A percentile compares a stretch with the other conserved stretches of the same genome.
These are phyloP conservation scores for Isoetes taiwanensis DNA, from an alignment of 75 land plant species.

Conservation along the genomic window DNA sequence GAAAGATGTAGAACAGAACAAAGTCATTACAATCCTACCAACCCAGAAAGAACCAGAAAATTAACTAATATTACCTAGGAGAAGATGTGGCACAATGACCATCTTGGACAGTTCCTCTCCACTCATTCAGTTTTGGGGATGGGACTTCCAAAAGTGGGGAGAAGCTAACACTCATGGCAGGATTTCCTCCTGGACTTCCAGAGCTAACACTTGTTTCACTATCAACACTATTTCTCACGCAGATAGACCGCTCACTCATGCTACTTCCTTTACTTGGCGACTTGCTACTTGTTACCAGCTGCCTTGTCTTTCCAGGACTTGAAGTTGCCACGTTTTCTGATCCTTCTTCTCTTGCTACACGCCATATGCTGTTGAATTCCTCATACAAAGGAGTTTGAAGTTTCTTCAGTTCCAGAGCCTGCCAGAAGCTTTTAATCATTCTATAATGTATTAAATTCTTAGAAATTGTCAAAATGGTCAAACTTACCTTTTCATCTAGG, in stretches of 20 bases:
- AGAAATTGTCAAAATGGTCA: not conserved
- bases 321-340: conserved; percentile 6
- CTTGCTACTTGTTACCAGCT: conserved; percentile 19
- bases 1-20: not conserved
- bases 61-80: conserved; percentile 33
- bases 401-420: conserved; percentile 83
- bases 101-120: conserved; percentile 27
- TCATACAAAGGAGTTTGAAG: conserved; percentile 85
- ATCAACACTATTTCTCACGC: conserved; percentile 20
- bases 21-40: not conserved
- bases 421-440: not conserved
- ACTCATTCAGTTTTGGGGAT: conserved; percentile 41
- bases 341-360: not conserved
- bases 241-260: conserved; percentile 25
- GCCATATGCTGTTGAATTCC: conserved; percentile 44
- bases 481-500: conserved; percentile 76
- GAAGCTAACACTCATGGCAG: conserved; percentile 9
- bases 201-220: conserved; percentile 47
- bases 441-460: not conserved
- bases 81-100: conserved; percentile 25
- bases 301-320: conserved; percentile 19
- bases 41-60: not conserved
- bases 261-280: conserved; percentile 42
- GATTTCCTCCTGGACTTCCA: conserved; percentile 22
- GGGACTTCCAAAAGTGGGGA: conserved; percentile 36